Base-by-base conservation (phyloP, 768 basidiomycete genomes). In the Pisolithus albus region DNA sequence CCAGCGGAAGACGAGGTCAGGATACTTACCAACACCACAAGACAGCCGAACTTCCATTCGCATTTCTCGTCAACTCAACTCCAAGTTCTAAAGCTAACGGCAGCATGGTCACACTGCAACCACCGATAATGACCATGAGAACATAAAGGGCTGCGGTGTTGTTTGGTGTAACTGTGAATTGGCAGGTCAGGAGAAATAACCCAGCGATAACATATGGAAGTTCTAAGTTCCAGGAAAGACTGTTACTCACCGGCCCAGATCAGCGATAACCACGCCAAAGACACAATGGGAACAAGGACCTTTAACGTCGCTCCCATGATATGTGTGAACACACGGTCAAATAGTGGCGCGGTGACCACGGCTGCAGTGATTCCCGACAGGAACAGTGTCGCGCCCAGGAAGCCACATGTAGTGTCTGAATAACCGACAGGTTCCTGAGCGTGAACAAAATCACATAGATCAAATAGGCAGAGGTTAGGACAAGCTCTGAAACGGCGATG, bases 321-420 rank as follows among this genome's bases (percentile, higher is more conserved):
- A 56, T 83, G 77, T 9, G 86, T 91, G 54, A 92, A 80, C n/a
- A 90, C 80, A 18, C 89, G 81, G 60, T 92, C 90, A 60, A 90
- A 84, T 4, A 91, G 65, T 0, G 90, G 91, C 0, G 89, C 81
- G 0, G 83, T 78, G 46, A 83, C 59, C 28, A 83, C 69, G 0
- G 90, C 84, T 9, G 81, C 77, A 2, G 87, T 65, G 52, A 92
- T 78, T 19, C 91, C 90, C 0, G 83, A 73, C 34, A 90, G 67
- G 13, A 90, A 75, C 34, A 90, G 65, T 32, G 75, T 75, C n/a
- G 77, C 79, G 36, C 88, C 85, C 69, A 92, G 70, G 36, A 89
- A 72, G 7, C 89, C 89, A 32, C 82, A 75, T n/a, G 68, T 73
- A 52, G 80, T 75, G 24, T 77, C 69, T 0, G 81, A 78, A 65